Conservation (phyloP, 2,329 filamentous ascomycete genomes). For the Huntiella decipiens region DNA sequence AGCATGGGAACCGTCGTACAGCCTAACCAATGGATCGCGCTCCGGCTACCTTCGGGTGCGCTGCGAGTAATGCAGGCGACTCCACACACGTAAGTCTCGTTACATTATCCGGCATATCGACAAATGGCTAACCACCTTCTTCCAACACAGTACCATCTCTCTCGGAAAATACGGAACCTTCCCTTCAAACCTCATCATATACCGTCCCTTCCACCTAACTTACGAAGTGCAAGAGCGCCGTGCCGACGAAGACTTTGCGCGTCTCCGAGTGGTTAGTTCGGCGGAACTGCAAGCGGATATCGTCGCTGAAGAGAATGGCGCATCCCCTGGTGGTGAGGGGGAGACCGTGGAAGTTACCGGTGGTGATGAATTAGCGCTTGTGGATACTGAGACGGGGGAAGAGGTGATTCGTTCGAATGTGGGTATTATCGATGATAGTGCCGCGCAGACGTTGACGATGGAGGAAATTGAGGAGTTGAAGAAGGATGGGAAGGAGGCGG, state of each 20-base stretch:
- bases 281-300: conserved; percentile 71
- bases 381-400: conserved; percentile 23
- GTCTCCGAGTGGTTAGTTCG: conserved; percentile 60
- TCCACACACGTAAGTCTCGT: conserved; percentile 36
- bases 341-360: conserved; percentile 21
- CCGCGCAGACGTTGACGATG: conserved; percentile 58
- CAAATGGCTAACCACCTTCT: conserved; percentile 1
- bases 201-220: conserved; percentile 79
- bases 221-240: conserved; percentile 68
- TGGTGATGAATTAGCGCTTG: conserved; percentile 24
- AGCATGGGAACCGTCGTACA: conserved; percentile 28
- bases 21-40: conserved; percentile 40
- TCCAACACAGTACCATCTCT: conserved; percentile 48
- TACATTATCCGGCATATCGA: conserved; percentile 4
- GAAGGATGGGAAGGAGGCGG: conserved; percentile 55
- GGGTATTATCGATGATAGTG: conserved; percentile 40
- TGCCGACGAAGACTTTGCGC: conserved; percentile 43
- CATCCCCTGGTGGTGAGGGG: conserved; percentile 25
- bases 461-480: conserved; percentile 59
- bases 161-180: conserved; percentile 89
- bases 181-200: conserved; percentile 70
- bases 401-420: conserved; percentile 35
- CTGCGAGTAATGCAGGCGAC: conserved; percentile 36
- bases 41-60: conserved; percentile 40
- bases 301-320: conserved; percentile 27